Evolutionary conservation across 768 basidiomycete species (phyloP).

Genomic region (Lactifluus pinguis): DNA sequence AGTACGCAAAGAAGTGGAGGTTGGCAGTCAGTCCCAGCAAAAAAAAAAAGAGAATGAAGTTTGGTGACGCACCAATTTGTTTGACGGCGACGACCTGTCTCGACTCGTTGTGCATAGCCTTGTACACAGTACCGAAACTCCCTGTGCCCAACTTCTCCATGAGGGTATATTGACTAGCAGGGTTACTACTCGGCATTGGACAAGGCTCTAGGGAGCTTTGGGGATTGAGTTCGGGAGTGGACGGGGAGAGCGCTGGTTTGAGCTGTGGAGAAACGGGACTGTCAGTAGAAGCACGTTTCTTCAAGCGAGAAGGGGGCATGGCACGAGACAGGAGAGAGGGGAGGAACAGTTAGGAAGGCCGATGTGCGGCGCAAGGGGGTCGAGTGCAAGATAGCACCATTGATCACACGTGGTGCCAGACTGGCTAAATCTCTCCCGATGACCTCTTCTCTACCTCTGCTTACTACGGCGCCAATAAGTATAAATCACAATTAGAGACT

Average conservation of each 20-base stretch:
- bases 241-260: conserved; percentile 39
- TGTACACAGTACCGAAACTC: conserved; percentile 95
- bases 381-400: background rate
- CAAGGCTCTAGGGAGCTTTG: conserved; percentile 45
- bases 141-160: conserved; percentile 96
- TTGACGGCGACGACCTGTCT: conserved; percentile 96
- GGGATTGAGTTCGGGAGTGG: conserved; percentile 40
- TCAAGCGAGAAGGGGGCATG: conserved; percentile 14
- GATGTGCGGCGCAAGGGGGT: conserved; percentile 2
- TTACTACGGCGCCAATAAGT: background rate
- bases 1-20: background rate
- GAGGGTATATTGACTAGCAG: conserved; percentile 84
- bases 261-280: conserved; percentile 28
- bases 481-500: background rate
- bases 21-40: background rate
- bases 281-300: conserved; percentile 14
- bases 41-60: background rate
- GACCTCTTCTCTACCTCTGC: background rate
- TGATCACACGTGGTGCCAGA: conserved; percentile 6
- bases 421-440: background rate
- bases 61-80: conserved; percentile 69
- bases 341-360: background rate
- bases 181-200: conserved; percentile 68
- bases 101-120: conserved; percentile 90
- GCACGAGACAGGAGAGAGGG: background rate